Conservation (phyloP, 306 rosid species). For the Vigna mungo region DNA sequence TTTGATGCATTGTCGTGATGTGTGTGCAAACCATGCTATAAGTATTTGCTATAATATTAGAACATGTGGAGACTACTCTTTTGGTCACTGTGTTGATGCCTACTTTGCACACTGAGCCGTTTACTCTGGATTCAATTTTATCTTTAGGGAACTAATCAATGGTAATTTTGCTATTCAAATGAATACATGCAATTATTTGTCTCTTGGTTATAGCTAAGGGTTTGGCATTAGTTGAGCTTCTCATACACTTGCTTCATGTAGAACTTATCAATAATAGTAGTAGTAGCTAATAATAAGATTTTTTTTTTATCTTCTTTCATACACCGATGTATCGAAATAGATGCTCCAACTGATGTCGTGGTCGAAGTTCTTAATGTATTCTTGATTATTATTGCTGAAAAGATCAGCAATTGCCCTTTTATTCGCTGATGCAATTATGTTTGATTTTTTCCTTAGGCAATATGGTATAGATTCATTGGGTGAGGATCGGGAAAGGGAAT, state of each 20-base stretch:
- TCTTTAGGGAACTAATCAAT: neutral
- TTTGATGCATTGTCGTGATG: neutral
- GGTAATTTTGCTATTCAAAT: neutral
- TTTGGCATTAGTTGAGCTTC: slow-evolving; percentile 27
- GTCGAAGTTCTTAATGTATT: neutral
- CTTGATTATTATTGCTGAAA: slow-evolving; percentile 12
- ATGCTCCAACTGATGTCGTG: neutral
- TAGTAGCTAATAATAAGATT: slow-evolving; percentile 1
- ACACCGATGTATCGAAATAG: neutral
- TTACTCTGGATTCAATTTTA: slow-evolving; percentile 11
- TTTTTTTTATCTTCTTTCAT: slow-evolving; percentile 3
- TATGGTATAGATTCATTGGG: slow-evolving; percentile 36
- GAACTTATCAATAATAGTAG: slow-evolving; percentile 27
- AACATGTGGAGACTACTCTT: neutral
- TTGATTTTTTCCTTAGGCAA: slow-evolving; percentile 47
- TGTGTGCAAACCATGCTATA: neutral
- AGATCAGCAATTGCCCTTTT: slow-evolving; percentile 17
- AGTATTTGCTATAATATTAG: neutral
- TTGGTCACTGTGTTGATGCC: neutral
- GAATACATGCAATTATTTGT: neutral
- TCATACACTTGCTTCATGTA: slow-evolving; percentile 8
- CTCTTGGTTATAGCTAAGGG: neutral
- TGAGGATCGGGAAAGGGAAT: slow-evolving; percentile 50
- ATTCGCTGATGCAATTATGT: slow-evolving; percentile 25
- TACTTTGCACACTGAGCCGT: neutral